phyloP scores from a whole-genome alignment of 129 eudicot genomes.

The Dittrichia graveolens region DNA sequence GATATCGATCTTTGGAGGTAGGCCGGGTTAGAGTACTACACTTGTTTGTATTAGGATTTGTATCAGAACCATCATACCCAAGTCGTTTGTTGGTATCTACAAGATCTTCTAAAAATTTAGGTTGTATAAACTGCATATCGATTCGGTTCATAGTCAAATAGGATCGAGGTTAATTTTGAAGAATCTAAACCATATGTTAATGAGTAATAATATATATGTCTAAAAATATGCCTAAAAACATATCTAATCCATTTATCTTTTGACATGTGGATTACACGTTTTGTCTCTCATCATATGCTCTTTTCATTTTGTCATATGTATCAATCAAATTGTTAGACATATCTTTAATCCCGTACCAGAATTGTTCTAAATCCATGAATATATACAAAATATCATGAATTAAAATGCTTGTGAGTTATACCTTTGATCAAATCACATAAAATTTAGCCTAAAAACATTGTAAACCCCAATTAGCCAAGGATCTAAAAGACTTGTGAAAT shows the following conservation, averaged over 20 bases:
- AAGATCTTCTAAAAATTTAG: slow-evolving; percentile 29
- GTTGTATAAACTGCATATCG: slow-evolving; percentile 30
- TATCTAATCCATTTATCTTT: not conserved
- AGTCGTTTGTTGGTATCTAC: slow-evolving; percentile 22
- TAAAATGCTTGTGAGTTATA: too few relatives aligned
- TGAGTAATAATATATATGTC: not conserved
- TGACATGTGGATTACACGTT: not conserved
- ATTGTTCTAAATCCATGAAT: too few relatives aligned
- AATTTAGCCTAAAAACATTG: not conserved
- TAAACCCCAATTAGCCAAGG: not conserved
- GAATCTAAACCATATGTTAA: slow-evolving; percentile 41
- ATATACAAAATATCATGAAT: too few relatives aligned
- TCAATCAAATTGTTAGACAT: too few relatives aligned
- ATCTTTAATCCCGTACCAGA: too few relatives aligned
- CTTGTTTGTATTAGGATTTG: slow-evolving; percentile 41
- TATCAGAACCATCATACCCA: slow-evolving; percentile 31
- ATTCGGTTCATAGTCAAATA: slow-evolving; percentile 19
- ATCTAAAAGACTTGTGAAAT: not conserved
- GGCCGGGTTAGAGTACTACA: slow-evolving; percentile 45
- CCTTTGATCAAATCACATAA: too few relatives aligned
- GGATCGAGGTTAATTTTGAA: slow-evolving; percentile 34
- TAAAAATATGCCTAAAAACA: not conserved
- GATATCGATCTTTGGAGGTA: slow-evolving; percentile 37
- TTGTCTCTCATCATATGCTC: too few relatives aligned
- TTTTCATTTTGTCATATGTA: too few relatives aligned